These are phyloP conservation scores for Pascua sp. DNA, from an alignment of 1,284 basidiomycete species.

Conservation along the genomic window DNA sequence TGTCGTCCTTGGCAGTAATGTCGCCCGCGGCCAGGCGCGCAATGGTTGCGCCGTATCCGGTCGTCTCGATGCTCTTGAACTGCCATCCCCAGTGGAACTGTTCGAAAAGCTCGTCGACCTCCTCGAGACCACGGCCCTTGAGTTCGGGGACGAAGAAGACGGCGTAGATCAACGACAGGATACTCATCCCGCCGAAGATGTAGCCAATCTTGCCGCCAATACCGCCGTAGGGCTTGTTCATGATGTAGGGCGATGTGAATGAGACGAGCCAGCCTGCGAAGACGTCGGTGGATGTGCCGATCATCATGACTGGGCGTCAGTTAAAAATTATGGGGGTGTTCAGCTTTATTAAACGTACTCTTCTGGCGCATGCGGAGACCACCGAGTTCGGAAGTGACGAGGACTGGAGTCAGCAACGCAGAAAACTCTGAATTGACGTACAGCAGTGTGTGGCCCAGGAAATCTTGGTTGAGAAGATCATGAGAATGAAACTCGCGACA, in stretches of 20 bases:
- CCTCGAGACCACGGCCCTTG: constrained; percentile 16
- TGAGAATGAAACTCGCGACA: constrained; percentile 22
- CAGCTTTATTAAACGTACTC: background rate
- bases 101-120: constrained; percentile 28
- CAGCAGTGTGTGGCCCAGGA: constrained; percentile 15
- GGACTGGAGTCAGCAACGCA: background rate
- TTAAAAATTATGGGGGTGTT: too few species aligned
- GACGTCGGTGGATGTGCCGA: constrained; percentile 14
- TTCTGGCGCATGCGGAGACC: constrained; percentile 22
- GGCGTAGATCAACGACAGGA: constrained; percentile 17
- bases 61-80: constrained; percentile 15
- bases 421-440: background rate
- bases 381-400: constrained; percentile 20
- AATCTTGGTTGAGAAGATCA: constrained; percentile 20
- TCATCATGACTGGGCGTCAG: constrained; percentile 9
- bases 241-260: constrained; percentile 19
- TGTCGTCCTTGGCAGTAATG: background rate
- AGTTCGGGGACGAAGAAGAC: constrained; percentile 28
- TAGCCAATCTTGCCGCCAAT: constrained; percentile 19
- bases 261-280: constrained; percentile 9
- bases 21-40: constrained; percentile 13
- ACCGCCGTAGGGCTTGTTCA: constrained; percentile 8
- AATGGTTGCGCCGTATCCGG: constrained; percentile 14
- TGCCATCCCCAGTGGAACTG: constrained; percentile 20
- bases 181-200: constrained; percentile 15